phyloP scores from a whole-genome alignment of 352 stramenopile species.

The Phytophthora lateralis region DNA sequence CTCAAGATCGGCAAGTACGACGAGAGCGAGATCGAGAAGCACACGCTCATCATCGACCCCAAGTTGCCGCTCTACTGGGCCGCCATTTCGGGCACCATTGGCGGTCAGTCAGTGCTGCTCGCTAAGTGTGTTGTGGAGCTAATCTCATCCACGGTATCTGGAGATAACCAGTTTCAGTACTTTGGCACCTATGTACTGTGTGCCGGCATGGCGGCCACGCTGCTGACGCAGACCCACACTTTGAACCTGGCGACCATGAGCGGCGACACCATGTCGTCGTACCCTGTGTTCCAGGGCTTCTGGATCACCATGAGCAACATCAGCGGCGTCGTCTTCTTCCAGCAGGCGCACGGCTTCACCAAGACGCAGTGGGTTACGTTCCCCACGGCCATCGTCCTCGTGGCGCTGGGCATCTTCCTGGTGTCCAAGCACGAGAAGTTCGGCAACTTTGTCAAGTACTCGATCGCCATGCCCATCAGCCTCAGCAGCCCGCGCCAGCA shows the following conservation, averaged over 20 bases:
- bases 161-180: conserved; percentile 88
- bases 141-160: conserved; percentile 79
- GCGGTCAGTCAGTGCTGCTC: conserved; percentile 82
- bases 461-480: conserved; percentile 87
- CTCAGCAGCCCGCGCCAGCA: conserved; percentile 84
- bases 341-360: conserved; percentile 85
- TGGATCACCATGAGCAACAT: conserved; percentile 92
- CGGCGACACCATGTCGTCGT: conserved; percentile 86
- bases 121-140: conserved; percentile 88
- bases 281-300: conserved; percentile 88
- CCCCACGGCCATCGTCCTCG: conserved; percentile 69
- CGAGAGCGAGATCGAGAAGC: conserved; percentile 80
- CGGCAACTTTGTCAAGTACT: conserved; percentile 89
- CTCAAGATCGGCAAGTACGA: conserved; percentile 65
- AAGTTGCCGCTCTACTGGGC: conserved; percentile 89
- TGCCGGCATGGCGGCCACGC: conserved; percentile 69
- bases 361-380: conserved; percentile 87
- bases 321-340: conserved; percentile 87
- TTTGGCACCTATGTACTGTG: conserved; percentile 85
- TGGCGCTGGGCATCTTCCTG: conserved; percentile 77
- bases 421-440: conserved; percentile 91
- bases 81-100: conserved; percentile 83
- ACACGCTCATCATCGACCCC: conserved; percentile 85
- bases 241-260: conserved; percentile 87
- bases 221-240: conserved; percentile 87